phyloP scores from a whole-genome alignment of 768 basidiomycete species.

The Candolleomyces eurysporus region DNA sequence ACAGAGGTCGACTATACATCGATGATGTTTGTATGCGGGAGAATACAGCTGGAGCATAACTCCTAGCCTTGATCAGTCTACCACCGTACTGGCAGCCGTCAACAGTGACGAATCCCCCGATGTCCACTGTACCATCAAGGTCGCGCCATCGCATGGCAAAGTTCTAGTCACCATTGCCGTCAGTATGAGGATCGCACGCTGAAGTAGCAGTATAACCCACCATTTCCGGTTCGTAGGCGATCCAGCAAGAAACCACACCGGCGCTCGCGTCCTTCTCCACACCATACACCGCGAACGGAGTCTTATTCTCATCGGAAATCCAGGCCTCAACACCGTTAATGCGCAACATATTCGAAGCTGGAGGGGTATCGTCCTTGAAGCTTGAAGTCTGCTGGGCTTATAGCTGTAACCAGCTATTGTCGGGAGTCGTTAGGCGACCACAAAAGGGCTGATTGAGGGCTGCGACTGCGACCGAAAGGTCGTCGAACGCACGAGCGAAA shows the following conservation, averaged over 20 bases:
- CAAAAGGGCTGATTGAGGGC: conserved; percentile 3
- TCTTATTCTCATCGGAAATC: conserved; percentile 28
- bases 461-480: conserved; percentile 3
- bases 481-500: background rate
- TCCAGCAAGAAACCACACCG: conserved; percentile 27
- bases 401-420: conserved; percentile 5
- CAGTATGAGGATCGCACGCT: conserved; percentile 6
- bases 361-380: background rate
- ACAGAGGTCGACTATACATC: conserved; percentile 25
- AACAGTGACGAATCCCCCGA: conserved; percentile 29
- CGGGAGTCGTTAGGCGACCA: conserved; percentile 1
- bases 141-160: conserved; percentile 23
- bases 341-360: conserved; percentile 21
- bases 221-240: conserved; percentile 26
- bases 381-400: conserved; percentile 1
- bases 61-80: conserved; percentile 27
- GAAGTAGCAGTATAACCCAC: conserved; percentile 15
- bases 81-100: conserved; percentile 29
- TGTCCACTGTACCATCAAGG: conserved; percentile 19
- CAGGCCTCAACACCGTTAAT: conserved; percentile 29
- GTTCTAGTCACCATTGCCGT: conserved; percentile 16
- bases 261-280: conserved; percentile 23
- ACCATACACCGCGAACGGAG: conserved; percentile 21
- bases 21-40: conserved; percentile 29
- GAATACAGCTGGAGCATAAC: conserved; percentile 29